A percentile compares a stretch with the other conserved stretches of the same genome.
Conservation (phyloP, 2,329 filamentous ascomycete genomes). For the Talaromyces sp. region DNA sequence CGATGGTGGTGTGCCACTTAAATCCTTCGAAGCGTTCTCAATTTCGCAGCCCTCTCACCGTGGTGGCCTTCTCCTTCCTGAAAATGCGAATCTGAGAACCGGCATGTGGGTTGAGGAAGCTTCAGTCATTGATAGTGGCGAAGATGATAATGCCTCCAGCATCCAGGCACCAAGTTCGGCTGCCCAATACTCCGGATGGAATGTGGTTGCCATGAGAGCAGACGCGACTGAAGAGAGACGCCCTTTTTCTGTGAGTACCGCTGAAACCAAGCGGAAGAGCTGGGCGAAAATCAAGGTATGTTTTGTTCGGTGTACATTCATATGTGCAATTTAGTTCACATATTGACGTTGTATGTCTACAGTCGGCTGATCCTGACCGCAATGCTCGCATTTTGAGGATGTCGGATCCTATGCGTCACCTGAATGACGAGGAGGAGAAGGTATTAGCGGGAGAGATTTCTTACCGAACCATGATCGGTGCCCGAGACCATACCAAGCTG, state of each 20-base stretch:
- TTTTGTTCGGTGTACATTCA: neutral
- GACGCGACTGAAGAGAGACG: too few species aligned
- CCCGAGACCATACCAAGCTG: neutral
- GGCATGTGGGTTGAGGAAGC: constrained; percentile 1
- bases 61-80: neutral
- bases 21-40: neutral
- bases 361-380: constrained; percentile 12
- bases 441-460: neutral
- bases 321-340: neutral
- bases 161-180: neutral
- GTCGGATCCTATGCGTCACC: neutral
- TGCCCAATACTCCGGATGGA: neutral
- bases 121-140: too few species aligned
- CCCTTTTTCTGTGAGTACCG: neutral
- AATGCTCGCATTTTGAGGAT: constrained; percentile 1
- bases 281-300: constrained; percentile 19
- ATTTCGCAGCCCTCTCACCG: neutral
- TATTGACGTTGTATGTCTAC: neutral
- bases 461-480: neutral
- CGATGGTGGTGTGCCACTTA: constrained; percentile 1
- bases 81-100: neutral
- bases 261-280: neutral
- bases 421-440: neutral
- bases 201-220: neutral
- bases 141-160: neutral